phyloP scores from a whole-genome alignment of 441 rosid species.

The Pelargonium australe region DNA sequence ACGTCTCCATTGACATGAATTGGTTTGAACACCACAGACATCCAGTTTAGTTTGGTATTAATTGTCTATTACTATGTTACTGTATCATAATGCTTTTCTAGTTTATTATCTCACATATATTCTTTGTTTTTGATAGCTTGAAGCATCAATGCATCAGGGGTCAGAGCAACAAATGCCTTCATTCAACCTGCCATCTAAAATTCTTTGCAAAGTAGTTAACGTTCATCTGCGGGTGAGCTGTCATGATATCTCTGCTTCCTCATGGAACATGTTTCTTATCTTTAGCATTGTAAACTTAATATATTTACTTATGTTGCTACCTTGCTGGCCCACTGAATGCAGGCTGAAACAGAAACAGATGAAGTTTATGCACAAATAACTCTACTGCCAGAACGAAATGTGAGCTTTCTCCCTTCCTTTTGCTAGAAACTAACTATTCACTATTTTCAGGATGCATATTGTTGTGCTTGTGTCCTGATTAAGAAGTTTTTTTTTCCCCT shows the following conservation, averaged over 20 bases:
- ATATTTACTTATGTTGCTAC: neutral
- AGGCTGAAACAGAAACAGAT: conserved; percentile 97
- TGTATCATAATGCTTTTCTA: neutral
- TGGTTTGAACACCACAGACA: conserved; percentile 1
- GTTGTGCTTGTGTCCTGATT: neutral
- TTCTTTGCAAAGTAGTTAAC: conserved; percentile 81
- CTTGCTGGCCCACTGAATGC: conserved; percentile 10
- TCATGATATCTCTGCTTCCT: neutral
- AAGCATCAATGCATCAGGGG: conserved; percentile 83
- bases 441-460: neutral
- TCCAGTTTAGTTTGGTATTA: neutral
- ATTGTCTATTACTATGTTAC: neutral
- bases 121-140: conserved; percentile 45
- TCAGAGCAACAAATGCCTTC: conserved; percentile 92
- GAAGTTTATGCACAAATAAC: conserved; percentile 95
- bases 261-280: conserved; percentile 7
- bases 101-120: neutral
- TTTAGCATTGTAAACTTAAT: neutral
- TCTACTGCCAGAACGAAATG: conserved; percentile 59
- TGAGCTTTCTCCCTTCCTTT: conserved; percentile 26
- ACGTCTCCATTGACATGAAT: neutral
- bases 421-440: neutral
- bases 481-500: neutral
- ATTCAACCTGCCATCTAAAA: conserved; percentile 70
- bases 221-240: conserved; percentile 57